phyloP scores from a whole-genome alignment of 345 rosid genomes.

The Gossypium ekmanianum region DNA sequence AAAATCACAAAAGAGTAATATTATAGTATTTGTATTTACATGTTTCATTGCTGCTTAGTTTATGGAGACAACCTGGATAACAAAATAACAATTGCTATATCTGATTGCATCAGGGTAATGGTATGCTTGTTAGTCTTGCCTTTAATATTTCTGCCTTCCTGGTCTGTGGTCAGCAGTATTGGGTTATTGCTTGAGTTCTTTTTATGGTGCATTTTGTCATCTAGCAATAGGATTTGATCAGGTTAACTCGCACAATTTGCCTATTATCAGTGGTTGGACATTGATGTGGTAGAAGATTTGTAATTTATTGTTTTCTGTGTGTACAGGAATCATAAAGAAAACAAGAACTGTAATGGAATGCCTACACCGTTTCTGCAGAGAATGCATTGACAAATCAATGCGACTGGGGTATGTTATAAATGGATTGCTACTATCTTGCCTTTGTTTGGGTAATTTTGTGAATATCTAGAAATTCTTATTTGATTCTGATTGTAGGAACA shows the following conservation, averaged over 20 bases:
- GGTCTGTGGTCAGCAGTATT: neutral
- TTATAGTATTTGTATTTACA: neutral
- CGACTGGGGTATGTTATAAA: constrained; percentile 71
- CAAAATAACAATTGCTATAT: neutral
- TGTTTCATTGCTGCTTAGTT: neutral
- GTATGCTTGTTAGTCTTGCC: neutral
- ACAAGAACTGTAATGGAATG: constrained; percentile 96
- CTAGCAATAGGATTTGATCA: neutral
- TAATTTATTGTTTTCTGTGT: constrained; percentile 14
- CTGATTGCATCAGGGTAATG: neutral
- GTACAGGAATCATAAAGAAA: constrained; percentile 85
- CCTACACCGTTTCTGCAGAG: constrained; percentile 90
- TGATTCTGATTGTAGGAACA: constrained; percentile 57
- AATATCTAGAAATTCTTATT: constrained; percentile 5
- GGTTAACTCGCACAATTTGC: neutral
- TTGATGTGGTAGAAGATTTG: neutral
- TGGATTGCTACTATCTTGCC: neutral
- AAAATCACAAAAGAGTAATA: neutral
- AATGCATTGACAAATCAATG: constrained; percentile 97
- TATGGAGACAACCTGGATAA: neutral
- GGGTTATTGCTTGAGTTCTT: neutral
- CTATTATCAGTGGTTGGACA: neutral
- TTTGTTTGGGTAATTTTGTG: constrained; percentile 15
- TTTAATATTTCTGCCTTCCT: neutral
- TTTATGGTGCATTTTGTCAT: neutral